These are phyloP conservation scores for Candida ulmi DNA, from an alignment of 805 yeast species.

Conservation along the genomic window DNA sequence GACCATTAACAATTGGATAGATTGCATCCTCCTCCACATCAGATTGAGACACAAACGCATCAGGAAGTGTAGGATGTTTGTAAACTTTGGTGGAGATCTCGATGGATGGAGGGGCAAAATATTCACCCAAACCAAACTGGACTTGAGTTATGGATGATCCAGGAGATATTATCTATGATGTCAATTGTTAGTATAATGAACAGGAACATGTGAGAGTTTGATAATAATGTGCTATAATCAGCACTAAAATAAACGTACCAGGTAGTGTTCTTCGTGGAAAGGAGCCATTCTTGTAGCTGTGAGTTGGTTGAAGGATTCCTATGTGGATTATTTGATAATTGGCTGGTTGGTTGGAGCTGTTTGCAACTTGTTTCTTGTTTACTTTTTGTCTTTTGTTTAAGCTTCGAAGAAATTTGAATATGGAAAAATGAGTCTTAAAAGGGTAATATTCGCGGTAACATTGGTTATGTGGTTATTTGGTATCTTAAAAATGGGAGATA, in stretches of 20 bases:
- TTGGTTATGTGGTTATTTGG: no score
- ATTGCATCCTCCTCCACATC: constrained; percentile 38
- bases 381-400: background rate
- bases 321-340: no score
- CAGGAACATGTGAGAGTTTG: no score
- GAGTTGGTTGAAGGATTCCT: no score
- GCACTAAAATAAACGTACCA: constrained; percentile 17
- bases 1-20: constrained; percentile 59
- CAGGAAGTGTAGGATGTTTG: constrained; percentile 31
- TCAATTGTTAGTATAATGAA: constrained; percentile 2
- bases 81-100: constrained; percentile 77
- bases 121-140: constrained; percentile 71
- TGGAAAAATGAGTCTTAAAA: no score
- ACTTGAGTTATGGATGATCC: constrained; percentile 74
- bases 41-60: constrained; percentile 25
- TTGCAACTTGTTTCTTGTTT: background rate
- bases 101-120: constrained; percentile 68
- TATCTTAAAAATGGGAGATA: no score
- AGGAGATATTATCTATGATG: constrained; percentile 57
- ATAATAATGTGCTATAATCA: no score
- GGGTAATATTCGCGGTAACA: no score
- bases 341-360: no score
- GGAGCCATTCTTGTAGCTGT: constrained; percentile 24
- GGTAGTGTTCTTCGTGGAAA: constrained; percentile 22
- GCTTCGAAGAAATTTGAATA: no score